These are phyloP conservation scores for Vanrija sp. DNA, from an alignment of 1,284 basidiomycete genomes.

Conservation along the genomic window DNA sequence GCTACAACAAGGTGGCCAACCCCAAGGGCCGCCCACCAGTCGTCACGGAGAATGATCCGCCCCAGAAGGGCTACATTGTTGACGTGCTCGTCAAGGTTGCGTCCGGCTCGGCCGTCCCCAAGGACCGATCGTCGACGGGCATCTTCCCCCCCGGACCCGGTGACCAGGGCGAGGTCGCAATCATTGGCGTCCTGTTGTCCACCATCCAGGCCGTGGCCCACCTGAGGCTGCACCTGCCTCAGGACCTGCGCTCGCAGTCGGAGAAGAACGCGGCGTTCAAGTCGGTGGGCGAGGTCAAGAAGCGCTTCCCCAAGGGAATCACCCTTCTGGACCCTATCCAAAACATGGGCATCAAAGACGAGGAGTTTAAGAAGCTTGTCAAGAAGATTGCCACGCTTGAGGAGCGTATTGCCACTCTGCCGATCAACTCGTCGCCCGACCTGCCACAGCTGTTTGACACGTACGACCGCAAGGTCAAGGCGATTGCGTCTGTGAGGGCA, in stretches of 20 bases:
- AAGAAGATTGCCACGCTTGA: constrained; percentile 91
- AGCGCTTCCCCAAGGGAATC: constrained; percentile 83
- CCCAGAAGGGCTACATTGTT: constrained; percentile 88
- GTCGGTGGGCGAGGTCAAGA: constrained; percentile 82
- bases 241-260: constrained; percentile 74
- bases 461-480: constrained; percentile 73
- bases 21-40: constrained; percentile 48
- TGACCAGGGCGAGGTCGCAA: constrained; percentile 73
- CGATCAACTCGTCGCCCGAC: constrained; percentile 68
- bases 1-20: constrained; percentile 68
- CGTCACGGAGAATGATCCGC: constrained; percentile 57
- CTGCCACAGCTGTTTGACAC: constrained; percentile 74
- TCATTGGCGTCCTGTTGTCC: constrained; percentile 84
- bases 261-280: constrained; percentile 83
- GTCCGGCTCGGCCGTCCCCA: constrained; percentile 60
- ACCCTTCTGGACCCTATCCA: constrained; percentile 84
- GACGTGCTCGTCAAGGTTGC: constrained; percentile 89
- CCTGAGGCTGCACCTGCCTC: constrained; percentile 81
- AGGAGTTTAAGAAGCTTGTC: constrained; percentile 81
- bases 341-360: constrained; percentile 96
- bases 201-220: constrained; percentile 83
- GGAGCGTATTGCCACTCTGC: constrained; percentile 68
- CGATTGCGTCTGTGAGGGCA: constrained; percentile 65
- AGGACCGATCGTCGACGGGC: constrained; percentile 60
- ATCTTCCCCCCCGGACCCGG: constrained; percentile 68